phyloP scores from a whole-genome alignment of 1,284 basidiomycete species.

The Moniliella sp. region DNA sequence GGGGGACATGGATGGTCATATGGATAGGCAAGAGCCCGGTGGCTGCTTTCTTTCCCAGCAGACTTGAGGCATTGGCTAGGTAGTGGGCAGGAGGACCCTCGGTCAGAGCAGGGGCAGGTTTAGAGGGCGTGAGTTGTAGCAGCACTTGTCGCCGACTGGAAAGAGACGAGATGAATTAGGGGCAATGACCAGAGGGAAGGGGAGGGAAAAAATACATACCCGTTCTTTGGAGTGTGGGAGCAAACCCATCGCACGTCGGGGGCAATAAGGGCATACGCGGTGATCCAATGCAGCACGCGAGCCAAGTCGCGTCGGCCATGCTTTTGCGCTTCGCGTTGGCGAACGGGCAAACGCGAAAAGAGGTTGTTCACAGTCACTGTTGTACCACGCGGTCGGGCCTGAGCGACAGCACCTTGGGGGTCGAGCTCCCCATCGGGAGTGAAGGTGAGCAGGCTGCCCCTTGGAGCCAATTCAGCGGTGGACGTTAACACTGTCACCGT shows the following conservation, averaged over 20 bases:
- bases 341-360: constrained; percentile 64
- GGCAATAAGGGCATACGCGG: constrained; percentile 65
- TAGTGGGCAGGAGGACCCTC: constrained; percentile 37
- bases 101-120: no score
- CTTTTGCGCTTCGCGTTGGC: constrained; percentile 71
- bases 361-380: constrained; percentile 55
- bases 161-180: no score
- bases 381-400: constrained; percentile 52
- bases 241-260: constrained; percentile 53
- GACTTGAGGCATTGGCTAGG: constrained; percentile 47
- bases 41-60: constrained; percentile 67
- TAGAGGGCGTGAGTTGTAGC: no score
- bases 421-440: constrained; percentile 10
- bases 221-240: constrained; percentile 49
- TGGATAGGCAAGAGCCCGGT: constrained; percentile 55
- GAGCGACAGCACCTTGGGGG: not conserved
- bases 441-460: constrained; percentile 24
- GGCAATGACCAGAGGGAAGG: no score
- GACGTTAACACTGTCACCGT: constrained; percentile 36
- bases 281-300: constrained; percentile 58
- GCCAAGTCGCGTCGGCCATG: constrained; percentile 74
- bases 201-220: constrained; percentile 44
- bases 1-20: constrained; percentile 45
- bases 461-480: constrained; percentile 16
- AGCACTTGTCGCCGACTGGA: no score